Evolutionary conservation across 1,284 basidiomycete genomes (phyloP).

Genomic region (Apiotrichum sp.): DNA sequence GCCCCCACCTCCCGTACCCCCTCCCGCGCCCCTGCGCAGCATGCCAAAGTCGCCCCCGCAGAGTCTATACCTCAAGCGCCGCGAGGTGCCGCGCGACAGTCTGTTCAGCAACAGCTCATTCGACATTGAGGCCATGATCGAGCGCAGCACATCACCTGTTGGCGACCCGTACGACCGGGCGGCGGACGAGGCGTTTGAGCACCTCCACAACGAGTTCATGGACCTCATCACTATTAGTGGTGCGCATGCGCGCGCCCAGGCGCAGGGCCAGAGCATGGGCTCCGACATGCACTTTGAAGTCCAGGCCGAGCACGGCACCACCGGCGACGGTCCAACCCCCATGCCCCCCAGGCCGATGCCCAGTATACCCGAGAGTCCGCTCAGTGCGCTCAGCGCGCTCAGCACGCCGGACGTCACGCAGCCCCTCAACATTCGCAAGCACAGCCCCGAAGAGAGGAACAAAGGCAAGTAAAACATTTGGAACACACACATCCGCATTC

Average conservation of each 20-base stretch:
- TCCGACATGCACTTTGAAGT: no score
- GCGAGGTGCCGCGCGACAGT: neutral
- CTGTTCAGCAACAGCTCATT: neutral
- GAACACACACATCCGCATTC: no score
- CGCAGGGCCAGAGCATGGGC: no score
- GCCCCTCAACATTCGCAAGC: constrained; percentile 4
- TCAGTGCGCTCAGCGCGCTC: neutral
- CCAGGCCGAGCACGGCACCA: no score
- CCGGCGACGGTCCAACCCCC: neutral
- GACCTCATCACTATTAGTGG: neutral
- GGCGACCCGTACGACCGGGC: neutral
- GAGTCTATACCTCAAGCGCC: neutral
- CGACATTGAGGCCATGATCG: neutral
- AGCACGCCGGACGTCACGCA: neutral
- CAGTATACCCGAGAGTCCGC: no score
- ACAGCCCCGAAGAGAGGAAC: neutral
- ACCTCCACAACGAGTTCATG: neutral
- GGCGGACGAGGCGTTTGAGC: neutral
- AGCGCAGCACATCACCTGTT: neutral
- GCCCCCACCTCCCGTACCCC: neutral
- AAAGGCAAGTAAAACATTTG: neutral
- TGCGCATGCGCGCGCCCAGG: no score
- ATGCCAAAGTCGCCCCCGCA: neutral
- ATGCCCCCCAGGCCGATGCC: neutral
- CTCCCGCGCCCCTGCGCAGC: neutral